Evolutionary conservation across 495 filamentous ascomycete species (phyloP).

Genomic region (Polyplosphaeria fusca): DNA sequence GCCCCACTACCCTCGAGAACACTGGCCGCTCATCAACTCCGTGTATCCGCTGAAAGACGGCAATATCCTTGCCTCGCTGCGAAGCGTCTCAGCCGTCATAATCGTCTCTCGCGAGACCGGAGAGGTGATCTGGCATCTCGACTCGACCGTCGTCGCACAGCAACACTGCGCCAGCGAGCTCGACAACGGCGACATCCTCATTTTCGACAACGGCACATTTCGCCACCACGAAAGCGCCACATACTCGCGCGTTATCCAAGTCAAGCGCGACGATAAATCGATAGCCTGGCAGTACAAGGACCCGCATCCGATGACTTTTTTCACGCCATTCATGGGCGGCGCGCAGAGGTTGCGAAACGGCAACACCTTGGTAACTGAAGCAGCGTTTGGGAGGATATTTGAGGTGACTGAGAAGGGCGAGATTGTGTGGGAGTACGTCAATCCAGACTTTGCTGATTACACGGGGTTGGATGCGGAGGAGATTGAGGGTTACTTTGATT

Average conservation of each 20-base stretch:
- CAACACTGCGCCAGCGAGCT: conserved; percentile 49
- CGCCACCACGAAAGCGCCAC: conserved; percentile 43
- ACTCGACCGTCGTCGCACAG: conserved; percentile 44
- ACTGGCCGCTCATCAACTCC: conserved; percentile 49
- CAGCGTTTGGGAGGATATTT: conserved; percentile 39
- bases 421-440: conserved; percentile 43
- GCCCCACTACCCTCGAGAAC: conserved; percentile 46
- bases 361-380: conserved; percentile 48
- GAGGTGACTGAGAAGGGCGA: conserved; percentile 40
- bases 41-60: conserved; percentile 42
- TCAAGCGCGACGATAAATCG: conserved; percentile 37
- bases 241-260: conserved; percentile 45
- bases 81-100: conserved; percentile 45
- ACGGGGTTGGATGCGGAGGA: conserved; percentile 28
- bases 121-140: conserved; percentile 45
- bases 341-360: conserved; percentile 44
- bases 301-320: conserved; percentile 45
- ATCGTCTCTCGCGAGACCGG: conserved; percentile 44
- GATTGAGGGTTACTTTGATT: conserved; percentile 38
- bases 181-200: conserved; percentile 44
- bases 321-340: conserved; percentile 52
- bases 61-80: conserved; percentile 47
- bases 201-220: conserved; percentile 51
- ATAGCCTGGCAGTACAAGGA: conserved; percentile 50
- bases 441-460: conserved; percentile 40